Percentiles rank a stretch among this genome's conserved stretches.
Conservation (phyloP, 345 rosid genomes). For the Eucalyptus marginata region DNA sequence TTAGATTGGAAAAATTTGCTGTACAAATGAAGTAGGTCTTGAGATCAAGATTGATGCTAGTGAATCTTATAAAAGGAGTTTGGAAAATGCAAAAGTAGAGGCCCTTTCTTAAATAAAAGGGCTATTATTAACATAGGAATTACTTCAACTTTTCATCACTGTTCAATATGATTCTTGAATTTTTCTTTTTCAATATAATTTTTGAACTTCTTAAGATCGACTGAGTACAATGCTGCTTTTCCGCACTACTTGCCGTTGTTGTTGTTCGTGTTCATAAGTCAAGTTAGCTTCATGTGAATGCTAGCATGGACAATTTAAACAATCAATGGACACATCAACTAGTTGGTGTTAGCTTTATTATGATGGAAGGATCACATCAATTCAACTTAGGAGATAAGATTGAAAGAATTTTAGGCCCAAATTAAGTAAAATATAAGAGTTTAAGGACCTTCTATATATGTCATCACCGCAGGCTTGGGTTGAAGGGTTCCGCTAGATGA, state of each 20-base stretch:
- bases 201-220: neutral
- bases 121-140: neutral
- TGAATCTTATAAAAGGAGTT: neutral
- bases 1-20: neutral
- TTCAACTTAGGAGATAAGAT: neutral
- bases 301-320: neutral
- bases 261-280: neutral
- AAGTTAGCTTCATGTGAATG: neutral
- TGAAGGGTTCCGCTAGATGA: neutral
- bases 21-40: neutral
- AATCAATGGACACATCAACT: neutral
- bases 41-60: neutral
- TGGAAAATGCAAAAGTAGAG: neutral
- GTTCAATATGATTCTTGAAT: neutral
- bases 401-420: neutral
- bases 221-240: neutral
- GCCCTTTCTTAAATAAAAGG: neutral
- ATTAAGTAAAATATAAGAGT: neutral
- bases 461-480: neutral
- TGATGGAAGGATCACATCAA: neutral
- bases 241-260: neutral
- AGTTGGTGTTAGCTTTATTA: neutral
- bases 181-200: neutral
- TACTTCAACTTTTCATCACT: neutral
- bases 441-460: neutral